A percentile compares a stretch with the other conserved stretches of the same genome.
These are phyloP conservation scores for Clavulina sp. DNA, from an alignment of 768 basidiomycete genomes.

Conservation along the genomic window DNA sequence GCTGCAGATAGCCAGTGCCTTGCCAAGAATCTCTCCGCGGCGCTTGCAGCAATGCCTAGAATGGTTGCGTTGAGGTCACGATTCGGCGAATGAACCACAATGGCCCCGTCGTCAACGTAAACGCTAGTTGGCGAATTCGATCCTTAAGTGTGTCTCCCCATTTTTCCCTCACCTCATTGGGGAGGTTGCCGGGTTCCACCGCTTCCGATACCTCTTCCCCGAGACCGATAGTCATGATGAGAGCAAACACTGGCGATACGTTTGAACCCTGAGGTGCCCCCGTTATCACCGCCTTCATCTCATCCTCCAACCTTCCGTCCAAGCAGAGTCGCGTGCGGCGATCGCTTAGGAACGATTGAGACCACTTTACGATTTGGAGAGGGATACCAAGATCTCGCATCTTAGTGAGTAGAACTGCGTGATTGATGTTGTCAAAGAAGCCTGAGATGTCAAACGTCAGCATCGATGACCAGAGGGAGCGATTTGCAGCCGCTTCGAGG, in stretches of 20 bases:
- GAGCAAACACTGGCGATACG: background rate
- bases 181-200: background rate
- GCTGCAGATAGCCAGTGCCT: background rate
- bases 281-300: background rate
- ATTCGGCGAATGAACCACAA: background rate
- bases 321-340: background rate
- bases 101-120: background rate
- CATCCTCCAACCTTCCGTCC: background rate
- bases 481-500: background rate
- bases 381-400: background rate
- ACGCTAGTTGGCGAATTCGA: background rate
- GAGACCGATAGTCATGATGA: background rate
- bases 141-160: background rate
- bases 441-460: constrained; percentile 5
- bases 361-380: background rate
- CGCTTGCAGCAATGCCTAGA: background rate
- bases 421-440: constrained; percentile 2
- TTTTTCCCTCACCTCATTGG: background rate
- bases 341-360: background rate
- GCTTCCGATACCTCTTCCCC: background rate
- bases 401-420: background rate
- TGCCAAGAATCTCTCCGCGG: background rate
- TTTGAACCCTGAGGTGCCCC: background rate
- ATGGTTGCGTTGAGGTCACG: background rate
- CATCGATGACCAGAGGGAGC: background rate